A percentile compares a stretch with the other conserved stretches of the same genome.
Conservation (phyloP, 345 rosid genomes). For the Euphorbia pulcherrima region DNA sequence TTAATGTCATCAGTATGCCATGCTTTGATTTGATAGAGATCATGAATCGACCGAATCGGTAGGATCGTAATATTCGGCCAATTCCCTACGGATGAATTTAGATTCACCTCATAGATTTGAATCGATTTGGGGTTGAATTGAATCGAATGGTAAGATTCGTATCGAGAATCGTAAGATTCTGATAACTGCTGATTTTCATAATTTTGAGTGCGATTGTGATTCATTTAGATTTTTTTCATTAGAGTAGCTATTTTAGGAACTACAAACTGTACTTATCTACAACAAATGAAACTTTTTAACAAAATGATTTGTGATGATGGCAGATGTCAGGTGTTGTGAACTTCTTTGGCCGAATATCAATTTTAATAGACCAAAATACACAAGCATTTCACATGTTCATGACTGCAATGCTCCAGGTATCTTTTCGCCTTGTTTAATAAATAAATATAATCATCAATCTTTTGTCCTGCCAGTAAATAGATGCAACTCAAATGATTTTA, state of each 20-base stretch:
- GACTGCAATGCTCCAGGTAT: slow-evolving; percentile 35
- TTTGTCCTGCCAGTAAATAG: neutral
- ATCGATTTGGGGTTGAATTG: no score
- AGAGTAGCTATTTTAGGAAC: neutral
- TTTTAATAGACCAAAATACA: slow-evolving; percentile 32
- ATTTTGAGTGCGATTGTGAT: neutral
- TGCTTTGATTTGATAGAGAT: no score
- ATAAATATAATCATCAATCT: neutral
- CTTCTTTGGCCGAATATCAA: slow-evolving; percentile 32
- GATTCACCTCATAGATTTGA: no score
- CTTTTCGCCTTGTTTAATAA: neutral
- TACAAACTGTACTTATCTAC: neutral
- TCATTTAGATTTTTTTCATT: neutral
- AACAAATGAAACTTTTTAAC: neutral
- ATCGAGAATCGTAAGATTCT: no score
- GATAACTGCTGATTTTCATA: no score
- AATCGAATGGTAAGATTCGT: no score
- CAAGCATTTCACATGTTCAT: slow-evolving; percentile 37
- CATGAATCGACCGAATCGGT: no score
- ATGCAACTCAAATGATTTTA: neutral
- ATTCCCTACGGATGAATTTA: no score
- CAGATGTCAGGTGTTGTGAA: slow-evolving; percentile 40
- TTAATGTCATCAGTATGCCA: no score
- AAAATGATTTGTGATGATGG: neutral
- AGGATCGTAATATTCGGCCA: no score